These are phyloP conservation scores for Acorus calamus DNA, from an alignment of 106 monocot species.

Conservation along the genomic window DNA sequence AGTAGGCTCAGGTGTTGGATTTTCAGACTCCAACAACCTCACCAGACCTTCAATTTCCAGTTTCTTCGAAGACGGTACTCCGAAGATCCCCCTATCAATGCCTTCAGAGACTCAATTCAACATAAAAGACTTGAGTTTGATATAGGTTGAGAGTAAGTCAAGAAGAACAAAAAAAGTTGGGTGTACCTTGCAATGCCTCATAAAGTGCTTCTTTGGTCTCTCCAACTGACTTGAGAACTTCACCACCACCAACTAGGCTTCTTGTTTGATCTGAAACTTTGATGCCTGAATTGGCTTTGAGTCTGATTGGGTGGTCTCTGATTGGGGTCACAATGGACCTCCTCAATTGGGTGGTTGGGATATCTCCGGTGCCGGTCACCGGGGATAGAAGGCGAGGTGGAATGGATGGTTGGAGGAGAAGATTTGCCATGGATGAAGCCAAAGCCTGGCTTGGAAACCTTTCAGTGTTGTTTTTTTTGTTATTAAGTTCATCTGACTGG, in stretches of 20 bases:
- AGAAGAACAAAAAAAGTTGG: neutral
- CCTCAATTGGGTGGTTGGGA: too few relatives aligned
- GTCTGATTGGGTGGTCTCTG: too few relatives aligned
- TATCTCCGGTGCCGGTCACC: too few relatives aligned
- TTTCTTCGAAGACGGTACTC: constrained; percentile 54
- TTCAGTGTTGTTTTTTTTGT: too few relatives aligned
- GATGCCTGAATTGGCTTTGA: too few relatives aligned
- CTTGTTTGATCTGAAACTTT: too few relatives aligned
- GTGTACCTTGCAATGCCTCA: constrained; percentile 26
- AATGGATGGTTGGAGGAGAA: too few relatives aligned
- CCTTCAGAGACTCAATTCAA: constrained; percentile 27
- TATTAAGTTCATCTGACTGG: too few relatives aligned
- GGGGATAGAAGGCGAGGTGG: too few relatives aligned
- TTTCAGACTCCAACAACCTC: constrained; percentile 52
- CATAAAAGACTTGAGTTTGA: neutral
- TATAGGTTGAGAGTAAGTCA: neutral
- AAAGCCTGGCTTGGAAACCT: too few relatives aligned
- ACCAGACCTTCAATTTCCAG: constrained; percentile 52
- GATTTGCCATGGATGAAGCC: too few relatives aligned
- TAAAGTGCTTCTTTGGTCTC: constrained; percentile 34
- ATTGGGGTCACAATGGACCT: too few relatives aligned
- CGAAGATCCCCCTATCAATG: constrained; percentile 73
- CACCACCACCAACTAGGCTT: neutral
- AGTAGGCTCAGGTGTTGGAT: constrained; percentile 67
- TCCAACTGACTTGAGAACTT: neutral